Percentiles rank a stretch among this genome's conserved stretches.
These are phyloP conservation scores for Penicillium sp. DNA, from an alignment of 2,329 filamentous ascomycete species.

Conservation along the genomic window DNA sequence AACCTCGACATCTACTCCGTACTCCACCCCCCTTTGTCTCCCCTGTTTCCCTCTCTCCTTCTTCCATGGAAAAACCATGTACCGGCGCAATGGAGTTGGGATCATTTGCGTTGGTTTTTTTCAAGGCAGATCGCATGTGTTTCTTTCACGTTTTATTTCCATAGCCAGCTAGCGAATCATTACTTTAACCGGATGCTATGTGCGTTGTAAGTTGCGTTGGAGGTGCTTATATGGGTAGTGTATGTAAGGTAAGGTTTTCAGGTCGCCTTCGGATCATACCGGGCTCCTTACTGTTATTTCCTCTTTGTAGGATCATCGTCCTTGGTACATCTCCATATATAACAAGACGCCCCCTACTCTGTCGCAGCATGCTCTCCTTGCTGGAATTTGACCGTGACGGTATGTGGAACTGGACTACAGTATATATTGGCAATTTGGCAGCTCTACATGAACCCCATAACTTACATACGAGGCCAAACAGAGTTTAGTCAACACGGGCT, in stretches of 20 bases:
- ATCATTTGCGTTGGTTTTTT: conserved; percentile 11
- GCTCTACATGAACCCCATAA: conserved; percentile 9
- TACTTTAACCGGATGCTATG: not conserved
- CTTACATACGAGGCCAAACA: conserved; percentile 10
- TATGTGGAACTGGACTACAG: not conserved
- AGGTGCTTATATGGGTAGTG: not conserved
- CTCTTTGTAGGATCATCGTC: not conserved
- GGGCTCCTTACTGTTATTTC: not conserved
- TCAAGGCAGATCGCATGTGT: conserved; percentile 20
- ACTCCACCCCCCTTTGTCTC: not conserved
- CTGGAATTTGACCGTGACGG: not conserved
- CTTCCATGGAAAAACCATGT: conserved; percentile 11
- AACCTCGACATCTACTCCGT: too few species aligned
- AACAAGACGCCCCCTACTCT: too few species aligned
- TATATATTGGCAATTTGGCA: not conserved
- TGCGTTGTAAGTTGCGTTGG: not conserved
- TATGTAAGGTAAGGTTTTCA: not conserved
- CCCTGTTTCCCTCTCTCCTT: not conserved
- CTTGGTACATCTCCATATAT: too few species aligned
- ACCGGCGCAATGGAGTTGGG: conserved; percentile 27
- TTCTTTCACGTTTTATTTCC: not conserved
- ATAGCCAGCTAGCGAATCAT: conserved; percentile 20
- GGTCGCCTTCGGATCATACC: not conserved
- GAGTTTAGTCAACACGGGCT: conserved; percentile 22
- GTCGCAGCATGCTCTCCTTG: not conserved